phyloP scores from a whole-genome alignment of 2,329 filamentous ascomycete species.

The Pseudogymnoascus sp. region DNA sequence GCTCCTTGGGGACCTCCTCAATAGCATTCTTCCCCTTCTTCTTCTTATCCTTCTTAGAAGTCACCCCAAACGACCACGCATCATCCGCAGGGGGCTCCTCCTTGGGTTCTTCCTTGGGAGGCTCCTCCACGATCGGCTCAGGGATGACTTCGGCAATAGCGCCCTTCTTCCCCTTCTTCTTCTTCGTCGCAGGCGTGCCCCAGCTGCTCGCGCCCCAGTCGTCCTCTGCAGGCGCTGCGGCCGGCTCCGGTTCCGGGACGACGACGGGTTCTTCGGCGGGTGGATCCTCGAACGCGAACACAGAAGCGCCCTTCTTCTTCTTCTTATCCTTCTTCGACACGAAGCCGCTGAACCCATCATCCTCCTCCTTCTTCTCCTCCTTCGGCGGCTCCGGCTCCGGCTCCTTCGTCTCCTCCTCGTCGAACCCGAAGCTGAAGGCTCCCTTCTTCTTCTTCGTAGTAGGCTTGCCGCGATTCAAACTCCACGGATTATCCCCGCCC shows the following conservation, averaged over 20 bases:
- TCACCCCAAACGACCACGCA: slow-evolving; percentile 38
- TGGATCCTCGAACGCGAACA: slow-evolving; percentile 19
- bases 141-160: slow-evolving; percentile 26
- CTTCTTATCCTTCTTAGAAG: slow-evolving; percentile 45
- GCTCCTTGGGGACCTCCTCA: slow-evolving; percentile 22
- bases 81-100: slow-evolving; percentile 39
- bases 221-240: slow-evolving; percentile 32
- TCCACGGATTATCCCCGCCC: slow-evolving; percentile 42
- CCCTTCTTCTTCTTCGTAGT: slow-evolving; percentile 41
- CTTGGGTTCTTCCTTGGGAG: slow-evolving; percentile 27
- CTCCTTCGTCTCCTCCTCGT: slow-evolving; percentile 30
- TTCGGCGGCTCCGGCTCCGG: slow-evolving; percentile 19
- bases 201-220: slow-evolving; percentile 39
- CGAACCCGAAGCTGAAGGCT: slow-evolving; percentile 41
- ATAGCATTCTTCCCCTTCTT: slow-evolving; percentile 34
- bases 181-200: slow-evolving; percentile 39
- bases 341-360: slow-evolving; percentile 31
- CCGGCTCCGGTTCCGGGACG: slow-evolving; percentile 18
- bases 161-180: slow-evolving; percentile 13
- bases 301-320: slow-evolving; percentile 33
- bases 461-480: slow-evolving; percentile 37
- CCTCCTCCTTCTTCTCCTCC: slow-evolving; percentile 30
- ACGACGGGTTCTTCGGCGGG: slow-evolving; percentile 21
- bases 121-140: slow-evolving; percentile 26
- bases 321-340: slow-evolving; percentile 36